Conservation (phyloP, 441 rosid genomes). For the Populus hybrid region DNA sequence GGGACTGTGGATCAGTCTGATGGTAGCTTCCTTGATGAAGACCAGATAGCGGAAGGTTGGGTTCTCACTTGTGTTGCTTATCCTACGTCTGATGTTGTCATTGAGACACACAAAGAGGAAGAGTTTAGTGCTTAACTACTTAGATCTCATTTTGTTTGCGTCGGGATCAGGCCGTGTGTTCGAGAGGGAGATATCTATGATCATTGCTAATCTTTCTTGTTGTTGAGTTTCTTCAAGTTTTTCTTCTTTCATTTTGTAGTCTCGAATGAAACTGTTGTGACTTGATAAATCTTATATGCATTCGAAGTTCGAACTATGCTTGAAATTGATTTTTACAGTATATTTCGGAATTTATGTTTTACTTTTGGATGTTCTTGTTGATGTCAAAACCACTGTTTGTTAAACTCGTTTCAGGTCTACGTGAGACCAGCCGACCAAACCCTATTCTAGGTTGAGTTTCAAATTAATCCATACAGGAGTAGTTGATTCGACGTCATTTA, state of each 20-base stretch:
- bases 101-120: conserved; percentile 93
- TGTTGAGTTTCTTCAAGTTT: neutral
- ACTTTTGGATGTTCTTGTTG: neutral
- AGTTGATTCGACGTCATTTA: too few species aligned
- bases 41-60: conserved; percentile 55
- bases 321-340: neutral
- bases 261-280: conserved; percentile 5
- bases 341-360: neutral
- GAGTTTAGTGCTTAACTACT: conserved; percentile 22
- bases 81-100: conserved; percentile 49
- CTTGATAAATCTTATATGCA: neutral
- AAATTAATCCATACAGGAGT: too few species aligned
- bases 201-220: neutral
- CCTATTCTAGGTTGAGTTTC: too few species aligned
- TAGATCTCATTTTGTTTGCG: neutral
- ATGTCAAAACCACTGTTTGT: neutral
- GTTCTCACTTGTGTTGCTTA: conserved; percentile 88
- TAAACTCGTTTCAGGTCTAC: too few species aligned
- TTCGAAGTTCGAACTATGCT: neutral
- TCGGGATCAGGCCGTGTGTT: too few species aligned
- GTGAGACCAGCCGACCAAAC: too few species aligned
- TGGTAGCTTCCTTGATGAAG: conserved; percentile 80
- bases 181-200: neutral
- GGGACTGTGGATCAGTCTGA: conserved; percentile 81
- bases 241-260: conserved; percentile 11